These are phyloP conservation scores for Globisporangium paddicum DNA, from an alignment of 352 stramenopile genomes.

Conservation along the genomic window DNA sequence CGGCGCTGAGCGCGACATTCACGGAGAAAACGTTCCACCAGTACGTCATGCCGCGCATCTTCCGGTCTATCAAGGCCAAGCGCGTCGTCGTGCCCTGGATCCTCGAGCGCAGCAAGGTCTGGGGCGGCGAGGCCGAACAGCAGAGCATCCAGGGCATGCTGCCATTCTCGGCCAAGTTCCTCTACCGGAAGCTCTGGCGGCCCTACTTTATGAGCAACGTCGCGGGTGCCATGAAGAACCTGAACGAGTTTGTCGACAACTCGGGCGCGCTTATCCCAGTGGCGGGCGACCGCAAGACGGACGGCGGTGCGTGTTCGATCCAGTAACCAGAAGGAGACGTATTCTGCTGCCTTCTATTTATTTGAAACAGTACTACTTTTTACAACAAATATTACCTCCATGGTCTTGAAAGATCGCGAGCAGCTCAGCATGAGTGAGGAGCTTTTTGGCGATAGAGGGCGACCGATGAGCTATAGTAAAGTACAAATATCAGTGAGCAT, in stretches of 20 bases:
- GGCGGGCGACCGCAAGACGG: background rate
- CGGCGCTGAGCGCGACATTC: slow-evolving; percentile 58
- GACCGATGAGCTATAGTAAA: too few relatives aligned
- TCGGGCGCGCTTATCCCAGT: background rate
- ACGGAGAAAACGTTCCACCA: slow-evolving; percentile 66
- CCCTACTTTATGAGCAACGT: slow-evolving; percentile 82
- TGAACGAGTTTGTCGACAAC: slow-evolving; percentile 60
- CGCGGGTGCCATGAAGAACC: slow-evolving; percentile 70
- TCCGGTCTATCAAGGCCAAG: slow-evolving; percentile 71
- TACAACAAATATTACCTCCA: background rate
- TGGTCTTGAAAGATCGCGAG: background rate
- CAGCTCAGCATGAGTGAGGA: too few relatives aligned
- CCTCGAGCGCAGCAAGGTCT: slow-evolving; percentile 80
- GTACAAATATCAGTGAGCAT: too few relatives aligned
- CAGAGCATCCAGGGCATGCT: slow-evolving; percentile 62
- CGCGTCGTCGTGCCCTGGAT: slow-evolving; percentile 84
- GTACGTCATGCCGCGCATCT: slow-evolving; percentile 74
- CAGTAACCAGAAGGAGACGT: background rate
- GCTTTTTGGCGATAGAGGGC: too few relatives aligned
- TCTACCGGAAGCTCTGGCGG: slow-evolving; percentile 82
- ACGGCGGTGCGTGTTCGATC: slow-evolving; percentile 4
- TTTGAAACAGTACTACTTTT: slow-evolving; percentile 8
- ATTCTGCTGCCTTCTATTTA: slow-evolving; percentile 13
- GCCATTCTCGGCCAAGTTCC: slow-evolving; percentile 69
- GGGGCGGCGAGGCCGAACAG: slow-evolving; percentile 71